Conservation (phyloP, 2,329 filamentous ascomycete species). For the Monilinia polystroma region DNA sequence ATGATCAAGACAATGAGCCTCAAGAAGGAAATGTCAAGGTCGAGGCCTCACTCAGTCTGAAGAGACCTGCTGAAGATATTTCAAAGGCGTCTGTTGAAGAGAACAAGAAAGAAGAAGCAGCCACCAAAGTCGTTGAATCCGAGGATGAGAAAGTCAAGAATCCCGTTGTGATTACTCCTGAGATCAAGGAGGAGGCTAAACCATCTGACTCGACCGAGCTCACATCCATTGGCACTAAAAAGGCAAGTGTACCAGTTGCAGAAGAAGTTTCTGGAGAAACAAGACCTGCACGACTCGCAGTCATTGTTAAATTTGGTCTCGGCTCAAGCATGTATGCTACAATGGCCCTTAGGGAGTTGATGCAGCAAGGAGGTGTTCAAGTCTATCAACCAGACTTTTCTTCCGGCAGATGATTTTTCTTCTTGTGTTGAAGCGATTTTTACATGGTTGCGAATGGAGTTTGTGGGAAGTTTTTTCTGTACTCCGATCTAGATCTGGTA, state of each 20-base stretch:
- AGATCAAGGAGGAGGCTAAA: neutral
- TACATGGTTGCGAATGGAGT: neutral
- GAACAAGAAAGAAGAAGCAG: conserved; percentile 9
- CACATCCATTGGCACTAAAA: conserved; percentile 1
- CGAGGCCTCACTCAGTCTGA: conserved; percentile 12
- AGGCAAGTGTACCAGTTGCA: neutral
- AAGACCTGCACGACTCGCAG: conserved; percentile 55
- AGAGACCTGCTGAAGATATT: conserved; percentile 26
- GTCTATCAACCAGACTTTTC: conserved; percentile 63
- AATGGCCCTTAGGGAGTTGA: conserved; percentile 76
- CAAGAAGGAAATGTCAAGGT: conserved; percentile 22
- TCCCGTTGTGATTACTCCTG: neutral
- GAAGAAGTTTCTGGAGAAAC: neutral
- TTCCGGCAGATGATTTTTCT: conserved; percentile 28
- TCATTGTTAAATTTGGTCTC: conserved; percentile 72
- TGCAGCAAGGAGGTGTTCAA: conserved; percentile 63
- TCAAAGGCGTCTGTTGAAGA: conserved; percentile 21
- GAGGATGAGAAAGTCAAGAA: neutral
- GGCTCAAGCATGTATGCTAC: conserved; percentile 82
- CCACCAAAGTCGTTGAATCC: neutral
- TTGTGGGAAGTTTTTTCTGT: neutral
- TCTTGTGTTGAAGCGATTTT: conserved; percentile 1
- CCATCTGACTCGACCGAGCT: neutral
- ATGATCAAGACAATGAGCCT: conserved; percentile 13
- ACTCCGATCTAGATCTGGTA: conserved; percentile 6